These are phyloP conservation scores for Turritis glabra DNA, from an alignment of 345 rosid genomes.

Conservation along the genomic window DNA sequence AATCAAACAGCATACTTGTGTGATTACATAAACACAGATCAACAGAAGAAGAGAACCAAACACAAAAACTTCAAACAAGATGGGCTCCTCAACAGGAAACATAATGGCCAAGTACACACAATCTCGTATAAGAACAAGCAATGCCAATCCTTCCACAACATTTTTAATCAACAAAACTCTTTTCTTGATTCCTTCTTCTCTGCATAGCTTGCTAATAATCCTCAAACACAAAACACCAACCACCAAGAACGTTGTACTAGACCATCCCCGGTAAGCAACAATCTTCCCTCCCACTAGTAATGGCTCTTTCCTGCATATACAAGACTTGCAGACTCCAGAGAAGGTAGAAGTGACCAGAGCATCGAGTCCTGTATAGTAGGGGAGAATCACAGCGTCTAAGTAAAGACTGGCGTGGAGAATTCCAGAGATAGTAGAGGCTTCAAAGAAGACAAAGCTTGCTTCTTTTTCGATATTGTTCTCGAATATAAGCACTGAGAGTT, in stretches of 20 bases:
- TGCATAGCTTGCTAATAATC: constrained; percentile 42
- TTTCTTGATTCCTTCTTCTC: constrained; percentile 33
- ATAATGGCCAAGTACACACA: constrained; percentile 45
- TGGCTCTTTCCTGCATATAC: constrained; percentile 64
- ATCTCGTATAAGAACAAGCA: constrained; percentile 28
- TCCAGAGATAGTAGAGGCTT: constrained; percentile 81
- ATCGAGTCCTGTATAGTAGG: constrained; percentile 80
- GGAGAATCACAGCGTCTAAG: constrained; percentile 67
- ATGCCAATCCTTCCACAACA: constrained; percentile 48
- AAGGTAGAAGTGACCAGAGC: constrained; percentile 63
- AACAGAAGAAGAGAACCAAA: constrained; percentile 53
- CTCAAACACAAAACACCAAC: constrained; percentile 56
- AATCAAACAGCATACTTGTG: constrained; percentile 28
- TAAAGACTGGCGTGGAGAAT: constrained; percentile 74
- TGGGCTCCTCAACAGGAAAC: constrained; percentile 49
- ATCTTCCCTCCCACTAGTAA: constrained; percentile 71
- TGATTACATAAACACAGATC: constrained; percentile 52
- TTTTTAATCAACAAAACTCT: constrained; percentile 27
- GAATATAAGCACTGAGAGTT: constrained; percentile 62
- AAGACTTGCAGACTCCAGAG: constrained; percentile 72
- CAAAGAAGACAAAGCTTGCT: constrained; percentile 57
- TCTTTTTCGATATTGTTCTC: constrained; percentile 51
- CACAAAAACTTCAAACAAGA: constrained; percentile 38
- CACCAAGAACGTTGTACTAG: constrained; percentile 58
- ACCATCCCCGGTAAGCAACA: constrained; percentile 62